Evolutionary conservation across 352 stramenopile species (phyloP), one percentile per base, ranked within the genome.

Genomic region (Plasmopara viticola): DNA sequence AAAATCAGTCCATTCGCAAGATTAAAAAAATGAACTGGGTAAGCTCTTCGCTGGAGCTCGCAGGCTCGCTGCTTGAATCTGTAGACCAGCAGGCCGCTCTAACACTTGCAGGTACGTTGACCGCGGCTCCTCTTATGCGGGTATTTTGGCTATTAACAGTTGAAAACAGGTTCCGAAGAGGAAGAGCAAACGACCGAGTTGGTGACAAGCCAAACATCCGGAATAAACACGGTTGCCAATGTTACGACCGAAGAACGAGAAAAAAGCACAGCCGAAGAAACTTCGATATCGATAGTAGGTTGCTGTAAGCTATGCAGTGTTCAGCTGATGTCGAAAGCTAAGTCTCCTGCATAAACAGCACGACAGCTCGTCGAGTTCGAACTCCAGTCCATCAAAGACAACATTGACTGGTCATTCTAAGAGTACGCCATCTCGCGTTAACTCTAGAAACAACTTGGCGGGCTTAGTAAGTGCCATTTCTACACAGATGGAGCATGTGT

Each of bases 81-180:
- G 84, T 94, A 48, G 84, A 94, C 56, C 81, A 94, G 68, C 83
- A 87, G 29, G 84, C 81, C 15, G 80, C 84, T 17, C 62, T 87
- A 41, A 90, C 74, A n/a, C 72, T 93, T 29, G 57, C 68, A 9
- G 69, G 70, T 71, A 48, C 7, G 49, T 54, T 15, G 42, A 12
- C 35, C n/a, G n/a, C 9, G 50, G 5, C 5, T 14, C 38, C 12
- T 44, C 4, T 5, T 6, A 10, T 30, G 1, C 18, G 12, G n/a
- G 9, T 15, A 18, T 34, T 14, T n/a, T 15, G 56, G 15, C 48
- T 50, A 9, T 61, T 58, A 37, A 53, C 44, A 14, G 7, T 39
- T 38, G n/a, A 15, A 12, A 29, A 44, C 40, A 67, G 44, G 58
- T 39, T 56, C 25, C 33, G 53, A 70, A 39, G 68, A 58, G 20